A percentile compares a stretch with the other conserved stretches of the same genome.
Conservation (phyloP, 169 alveolate genomes). For the Blepharisma undulans region DNA sequence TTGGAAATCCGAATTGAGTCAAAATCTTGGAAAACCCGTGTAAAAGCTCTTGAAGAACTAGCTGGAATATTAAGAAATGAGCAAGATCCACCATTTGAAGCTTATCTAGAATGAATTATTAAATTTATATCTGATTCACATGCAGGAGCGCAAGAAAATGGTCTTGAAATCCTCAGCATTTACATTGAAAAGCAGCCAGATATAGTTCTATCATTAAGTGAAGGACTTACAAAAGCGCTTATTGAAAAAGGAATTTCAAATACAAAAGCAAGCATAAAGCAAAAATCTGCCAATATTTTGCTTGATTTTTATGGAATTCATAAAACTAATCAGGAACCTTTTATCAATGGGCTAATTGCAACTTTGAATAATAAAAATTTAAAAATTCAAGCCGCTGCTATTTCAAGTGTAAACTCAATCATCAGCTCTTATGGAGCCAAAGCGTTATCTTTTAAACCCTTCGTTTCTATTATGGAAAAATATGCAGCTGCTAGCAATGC, state of each 20-base stretch:
- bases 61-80: conserved; percentile 19
- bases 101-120: conserved; percentile 34
- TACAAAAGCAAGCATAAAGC: conserved; percentile 49
- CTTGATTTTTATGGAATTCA: conserved; percentile 38
- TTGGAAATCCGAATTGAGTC: conserved; percentile 50
- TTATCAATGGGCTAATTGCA: neutral
- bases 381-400: conserved; percentile 42
- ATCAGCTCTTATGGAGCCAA: conserved; percentile 63
- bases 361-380: conserved; percentile 26
- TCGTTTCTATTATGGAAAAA: conserved; percentile 50
- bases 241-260: conserved; percentile 55
- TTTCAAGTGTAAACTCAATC: conserved; percentile 29
- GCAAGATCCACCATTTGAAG: conserved; percentile 24
- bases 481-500: conserved; percentile 47
- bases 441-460: conserved; percentile 58
- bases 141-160: conserved; percentile 62
- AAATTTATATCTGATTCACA: conserved; percentile 53
- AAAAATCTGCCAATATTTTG: conserved; percentile 25
- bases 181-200: conserved; percentile 44
- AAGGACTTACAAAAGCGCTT: conserved; percentile 40
- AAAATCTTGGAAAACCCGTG: conserved; percentile 49
- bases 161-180: conserved; percentile 46
- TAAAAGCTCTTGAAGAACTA: conserved; percentile 58
- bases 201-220: neutral
- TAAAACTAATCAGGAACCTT: neutral